These are phyloP conservation scores for Pseudozyma tsukubaensis DNA, from an alignment of 1,284 basidiomycete genomes.

Conservation along the genomic window DNA sequence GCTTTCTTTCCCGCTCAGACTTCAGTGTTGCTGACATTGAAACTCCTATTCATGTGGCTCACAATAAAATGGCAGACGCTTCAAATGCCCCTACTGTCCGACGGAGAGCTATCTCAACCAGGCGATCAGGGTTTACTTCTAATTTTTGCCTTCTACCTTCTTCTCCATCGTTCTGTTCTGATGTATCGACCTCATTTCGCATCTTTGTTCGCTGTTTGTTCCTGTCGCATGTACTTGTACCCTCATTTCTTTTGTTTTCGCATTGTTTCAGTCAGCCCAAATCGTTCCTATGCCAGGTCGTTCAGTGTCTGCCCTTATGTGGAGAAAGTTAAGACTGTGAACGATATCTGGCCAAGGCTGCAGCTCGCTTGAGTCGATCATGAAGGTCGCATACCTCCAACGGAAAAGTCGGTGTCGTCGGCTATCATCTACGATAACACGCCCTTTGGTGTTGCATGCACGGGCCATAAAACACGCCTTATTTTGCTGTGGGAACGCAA, in stretches of 20 bases:
- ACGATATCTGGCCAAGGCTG: no score
- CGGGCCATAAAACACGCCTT: no score
- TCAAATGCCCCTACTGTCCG: constrained; percentile 68
- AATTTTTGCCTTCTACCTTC: neutral
- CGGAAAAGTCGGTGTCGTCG: no score
- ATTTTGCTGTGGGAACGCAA: no score
- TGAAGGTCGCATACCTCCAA: no score
- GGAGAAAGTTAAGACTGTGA: no score
- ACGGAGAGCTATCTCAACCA: constrained; percentile 56
- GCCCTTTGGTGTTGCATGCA: no score
- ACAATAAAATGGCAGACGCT: no score
- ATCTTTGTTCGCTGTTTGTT: constrained; percentile 1
- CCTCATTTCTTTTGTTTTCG: neutral
- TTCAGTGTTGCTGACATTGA: neutral
- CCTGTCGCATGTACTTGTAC: constrained; percentile 19
- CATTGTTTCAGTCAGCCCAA: neutral
- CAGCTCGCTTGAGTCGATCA: no score
- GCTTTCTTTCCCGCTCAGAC: neutral
- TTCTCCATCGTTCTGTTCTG: neutral
- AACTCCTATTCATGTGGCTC: neutral
- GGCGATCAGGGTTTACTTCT: constrained; percentile 63
- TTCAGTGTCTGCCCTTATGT: no score
- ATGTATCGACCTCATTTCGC: no score
- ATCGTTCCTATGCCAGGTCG: constrained; percentile 5
- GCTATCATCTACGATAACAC: no score